phyloP scores from a whole-genome alignment of 352 stramenopile genomes.

The Phytophthora hibernalis region DNA sequence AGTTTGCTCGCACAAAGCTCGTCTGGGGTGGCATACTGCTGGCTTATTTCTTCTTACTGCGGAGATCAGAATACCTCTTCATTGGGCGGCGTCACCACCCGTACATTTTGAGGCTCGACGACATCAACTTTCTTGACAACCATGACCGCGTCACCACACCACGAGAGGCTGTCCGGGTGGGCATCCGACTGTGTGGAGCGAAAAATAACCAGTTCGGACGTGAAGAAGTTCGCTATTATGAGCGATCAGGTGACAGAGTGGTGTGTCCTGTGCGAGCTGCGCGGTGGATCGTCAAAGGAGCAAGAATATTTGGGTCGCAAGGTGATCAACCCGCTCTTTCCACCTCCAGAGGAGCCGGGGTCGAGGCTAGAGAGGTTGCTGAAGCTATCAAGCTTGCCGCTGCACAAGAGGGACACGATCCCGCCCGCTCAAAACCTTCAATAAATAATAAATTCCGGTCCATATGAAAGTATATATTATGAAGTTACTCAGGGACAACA shows the following conservation, averaged over 20 bases:
- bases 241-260: background rate
- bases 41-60: background rate
- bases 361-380: too few relatives aligned
- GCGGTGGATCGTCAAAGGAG: background rate
- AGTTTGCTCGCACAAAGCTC: background rate
- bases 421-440: too few relatives aligned
- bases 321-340: too few relatives aligned
- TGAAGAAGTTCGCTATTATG: background rate
- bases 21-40: background rate
- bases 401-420: too few relatives aligned
- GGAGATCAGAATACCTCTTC: background rate
- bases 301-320: too few relatives aligned
- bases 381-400: too few relatives aligned
- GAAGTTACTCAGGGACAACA: slow-evolving; percentile 11
- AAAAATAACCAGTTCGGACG: slow-evolving; percentile 1
- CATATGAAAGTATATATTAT: slow-evolving; percentile 10
- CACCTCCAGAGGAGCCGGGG: too few relatives aligned
- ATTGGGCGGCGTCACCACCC: background rate
- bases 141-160: background rate
- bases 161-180: background rate
- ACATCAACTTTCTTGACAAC: background rate
- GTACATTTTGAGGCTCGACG: background rate
- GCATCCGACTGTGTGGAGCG: background rate
- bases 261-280: background rate
- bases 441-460: background rate